Base-by-base conservation (phyloP, 805 yeast genomes). In the Myxozyma kluyveri region DNA sequence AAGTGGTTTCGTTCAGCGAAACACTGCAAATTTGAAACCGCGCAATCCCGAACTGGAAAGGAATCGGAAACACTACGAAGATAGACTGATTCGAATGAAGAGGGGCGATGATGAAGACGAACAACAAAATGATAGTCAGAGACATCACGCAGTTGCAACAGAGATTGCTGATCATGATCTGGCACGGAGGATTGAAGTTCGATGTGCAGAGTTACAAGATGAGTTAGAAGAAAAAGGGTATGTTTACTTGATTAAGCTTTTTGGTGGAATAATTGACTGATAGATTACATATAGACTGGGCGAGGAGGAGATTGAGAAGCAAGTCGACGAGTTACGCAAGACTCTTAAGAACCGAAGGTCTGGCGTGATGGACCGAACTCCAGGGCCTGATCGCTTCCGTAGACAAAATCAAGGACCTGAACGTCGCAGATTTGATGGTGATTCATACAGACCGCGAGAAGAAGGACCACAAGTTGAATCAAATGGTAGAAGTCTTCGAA, bases 1-100 rank as follows among this genome's bases (percentile, higher is more conserved):
- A 18, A 65, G 54, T 41, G 69, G 69, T 19, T 65, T 50, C 42
- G 51, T 66, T 14, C 61, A 56, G 38, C 48, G 59, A 32, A 65
- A 66, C 41, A 37, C 19, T 14, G 52, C 66, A 14, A 35, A 57
- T 43, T 21, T 59, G 19, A 36, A 42, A 18, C 43, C 51, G n/a
- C 47, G 50, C 24, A 31, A 33, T 21, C 42, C 41, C 2, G 44
- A 46, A 10, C 17, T 23, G 6, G n/a, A 12, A 5, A 10, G 41
- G 27, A 39, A 41, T n/a, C 29, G 45, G 9, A 23, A 22, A 31
- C 22, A 14, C 4, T 41, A 21, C 2, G 46, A 22, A 12, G 19
- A 57, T 36, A 59, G 19, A 35, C 1, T 33, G 33, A 9, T 9
- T 14, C 33, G 33, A 29, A 33, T 35, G 6, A 17, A 41, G 2